A percentile compares a stretch with the other conserved stretches of the same genome.
phyloP scores from a whole-genome alignment of 2,329 filamentous ascomycete genomes.

The Colletotrichum viniferum region DNA sequence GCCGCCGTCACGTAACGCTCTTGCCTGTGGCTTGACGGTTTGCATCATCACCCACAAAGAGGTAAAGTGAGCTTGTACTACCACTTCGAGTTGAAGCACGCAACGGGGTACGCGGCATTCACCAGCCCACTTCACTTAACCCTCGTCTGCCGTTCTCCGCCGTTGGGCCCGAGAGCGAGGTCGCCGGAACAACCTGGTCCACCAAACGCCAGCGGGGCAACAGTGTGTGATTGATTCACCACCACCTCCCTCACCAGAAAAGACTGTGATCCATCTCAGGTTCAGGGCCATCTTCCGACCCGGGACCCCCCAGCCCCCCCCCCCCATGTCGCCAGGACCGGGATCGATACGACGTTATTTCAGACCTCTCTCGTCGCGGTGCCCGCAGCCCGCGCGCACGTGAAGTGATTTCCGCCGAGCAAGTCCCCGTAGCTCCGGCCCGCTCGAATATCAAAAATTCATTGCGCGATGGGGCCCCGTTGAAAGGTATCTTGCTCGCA shows the following conservation, averaged over 20 bases:
- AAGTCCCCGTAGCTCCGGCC: neutral
- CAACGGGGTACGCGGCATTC: neutral
- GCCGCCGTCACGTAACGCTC: neutral
- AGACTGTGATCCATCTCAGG: neutral
- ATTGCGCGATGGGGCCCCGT: neutral
- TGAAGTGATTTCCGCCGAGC: neutral
- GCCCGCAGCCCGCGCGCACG: neutral
- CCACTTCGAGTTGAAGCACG: neutral
- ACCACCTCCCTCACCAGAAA: neutral
- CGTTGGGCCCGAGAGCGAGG: neutral
- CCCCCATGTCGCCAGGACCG: neutral
- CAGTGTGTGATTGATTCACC: neutral
- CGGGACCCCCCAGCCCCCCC: neutral
- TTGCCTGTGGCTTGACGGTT: neutral
- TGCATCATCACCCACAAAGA: neutral
- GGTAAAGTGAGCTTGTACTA: neutral
- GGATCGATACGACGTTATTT: slow-evolving; percentile 8
- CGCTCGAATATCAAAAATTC: neutral
- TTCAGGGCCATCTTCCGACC: slow-evolving; percentile 1
- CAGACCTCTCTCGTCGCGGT: neutral
- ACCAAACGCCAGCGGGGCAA: neutral
- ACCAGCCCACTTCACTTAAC: neutral
- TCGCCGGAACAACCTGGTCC: neutral
- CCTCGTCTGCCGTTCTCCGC: slow-evolving; percentile 2
- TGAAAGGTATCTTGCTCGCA: neutral